Base-by-base conservation (phyloP, 2,329 filamentous ascomycete genomes). In the Ceratocystis smalleyi region DNA sequence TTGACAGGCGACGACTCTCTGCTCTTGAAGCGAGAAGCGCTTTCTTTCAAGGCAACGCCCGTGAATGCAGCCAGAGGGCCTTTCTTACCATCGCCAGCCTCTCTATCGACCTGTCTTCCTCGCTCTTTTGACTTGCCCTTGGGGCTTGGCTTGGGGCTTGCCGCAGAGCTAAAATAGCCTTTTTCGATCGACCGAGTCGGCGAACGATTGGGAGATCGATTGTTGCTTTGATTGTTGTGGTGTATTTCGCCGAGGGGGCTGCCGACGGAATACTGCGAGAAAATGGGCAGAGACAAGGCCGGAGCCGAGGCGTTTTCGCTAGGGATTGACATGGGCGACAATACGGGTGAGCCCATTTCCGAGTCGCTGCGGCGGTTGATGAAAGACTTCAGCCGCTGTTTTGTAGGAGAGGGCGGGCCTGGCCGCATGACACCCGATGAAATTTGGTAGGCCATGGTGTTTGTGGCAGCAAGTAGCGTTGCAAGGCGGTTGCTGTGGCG, bases 1-100 rank as follows among this genome's bases (percentile, higher is more conserved):
- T 87, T 88, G 65, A 78, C 79, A 10, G 80, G 79, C 49, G 81
- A 81, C 27, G 74, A 69, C 62, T 81, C 79, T 67, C 74, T 72
- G 45, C 74, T 73, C 68, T 77, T 77, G 65, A 64, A 63, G 30
- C 59, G 60, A 75, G 73, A 27, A 70, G 68, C 62, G 45, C 51
- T 57, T 15, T 65, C 65, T 27, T 64, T 66, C 8, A 64, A 19
- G 8, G 35, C 57, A 8, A 24, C 45, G 12, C 62, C 65, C 1
- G 57, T 62, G 32, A 66, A 66, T 10, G 62, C 59, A 19, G 64
- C 60, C 10, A 65, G 24, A 12, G 64, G 61, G 6, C 64, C 64
- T 35, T 60, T 32, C 59, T 43, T 63, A 45, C 30, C 22, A 24
- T 22, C 51, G 19, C 19, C 3, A 43, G 35, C 10, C 12, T 63